These are phyloP conservation scores for Alternaria consortialis DNA, from an alignment of 2,329 filamentous ascomycete species.

Conservation along the genomic window DNA sequence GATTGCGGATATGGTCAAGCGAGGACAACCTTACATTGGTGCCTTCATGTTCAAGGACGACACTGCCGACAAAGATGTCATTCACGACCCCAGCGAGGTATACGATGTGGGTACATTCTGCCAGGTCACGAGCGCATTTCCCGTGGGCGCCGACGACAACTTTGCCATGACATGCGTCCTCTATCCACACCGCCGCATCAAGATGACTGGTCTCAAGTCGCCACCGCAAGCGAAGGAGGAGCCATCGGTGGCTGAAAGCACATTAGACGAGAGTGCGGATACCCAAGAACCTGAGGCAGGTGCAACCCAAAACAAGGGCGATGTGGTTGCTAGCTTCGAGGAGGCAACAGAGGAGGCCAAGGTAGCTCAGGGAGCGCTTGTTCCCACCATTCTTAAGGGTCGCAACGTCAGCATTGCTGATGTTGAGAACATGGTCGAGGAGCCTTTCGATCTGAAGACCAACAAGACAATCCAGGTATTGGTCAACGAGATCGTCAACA, in stretches of 20 bases:
- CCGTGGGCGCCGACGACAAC: conserved; percentile 80
- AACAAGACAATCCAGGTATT: conserved; percentile 89
- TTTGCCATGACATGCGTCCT: conserved; percentile 89
- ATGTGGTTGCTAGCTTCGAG: conserved; percentile 97
- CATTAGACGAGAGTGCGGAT: conserved; percentile 45
- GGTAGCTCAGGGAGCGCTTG: conserved; percentile 69
- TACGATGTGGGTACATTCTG: conserved; percentile 97
- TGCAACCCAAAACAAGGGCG: conserved; percentile 66
- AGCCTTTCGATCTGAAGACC: conserved; percentile 89
- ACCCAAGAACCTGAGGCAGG: conserved; percentile 60
- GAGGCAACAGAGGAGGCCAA: conserved; percentile 73
- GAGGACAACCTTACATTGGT: conserved; percentile 95
- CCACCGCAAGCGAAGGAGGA: conserved; percentile 59
- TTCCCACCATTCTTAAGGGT: conserved; percentile 88
- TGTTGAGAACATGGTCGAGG: conserved; percentile 89
- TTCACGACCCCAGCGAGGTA: conserved; percentile 88
- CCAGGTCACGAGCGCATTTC: conserved; percentile 96
- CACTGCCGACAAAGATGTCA: conserved; percentile 90
- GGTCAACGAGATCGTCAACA: conserved; percentile 97
- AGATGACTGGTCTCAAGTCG: conserved; percentile 82
- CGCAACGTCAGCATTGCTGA: conserved; percentile 94
- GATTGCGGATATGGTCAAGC: conserved; percentile 95
- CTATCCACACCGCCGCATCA: conserved; percentile 94
- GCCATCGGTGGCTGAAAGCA: conserved; percentile 51
- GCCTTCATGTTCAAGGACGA: conserved; percentile 98